Evolutionary conservation across 2,329 filamentous ascomycete species (phyloP).

Genomic region (Talaromyces sp.): DNA sequence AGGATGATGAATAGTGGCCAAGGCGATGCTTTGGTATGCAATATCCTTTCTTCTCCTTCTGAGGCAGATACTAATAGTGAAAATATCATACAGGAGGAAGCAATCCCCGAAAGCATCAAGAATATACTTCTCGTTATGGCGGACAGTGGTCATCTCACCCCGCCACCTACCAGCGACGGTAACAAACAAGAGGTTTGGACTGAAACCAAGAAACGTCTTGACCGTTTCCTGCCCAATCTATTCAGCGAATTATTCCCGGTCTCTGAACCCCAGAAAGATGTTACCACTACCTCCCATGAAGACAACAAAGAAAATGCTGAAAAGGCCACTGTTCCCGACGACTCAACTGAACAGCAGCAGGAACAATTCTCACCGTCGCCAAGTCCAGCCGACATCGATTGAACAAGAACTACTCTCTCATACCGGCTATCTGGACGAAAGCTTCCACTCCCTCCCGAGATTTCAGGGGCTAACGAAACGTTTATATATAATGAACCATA

Average conservation of each 20-base stretch:
- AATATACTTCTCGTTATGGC: slow-evolving; percentile 96
- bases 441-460: neutral
- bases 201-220: slow-evolving; percentile 59
- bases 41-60: neutral
- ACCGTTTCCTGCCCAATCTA: slow-evolving; percentile 58
- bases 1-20: slow-evolving; percentile 94
- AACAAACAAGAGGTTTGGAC: slow-evolving; percentile 55
- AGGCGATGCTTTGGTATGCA: slow-evolving; percentile 74
- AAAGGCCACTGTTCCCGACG: neutral
- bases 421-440: neutral
- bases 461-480: slow-evolving; percentile 3
- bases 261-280: slow-evolving; percentile 1
- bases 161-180: slow-evolving; percentile 59
- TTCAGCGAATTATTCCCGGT: slow-evolving; percentile 58
- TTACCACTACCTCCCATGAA: neutral
- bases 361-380: slow-evolving; percentile 4
- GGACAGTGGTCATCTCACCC: slow-evolving; percentile 76
- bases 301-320: neutral
- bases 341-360: slow-evolving; percentile 6
- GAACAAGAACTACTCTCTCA: neutral
- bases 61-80: slow-evolving; percentile 8
- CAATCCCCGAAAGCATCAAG: slow-evolving; percentile 90
- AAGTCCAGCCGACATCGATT: slow-evolving; percentile 15
- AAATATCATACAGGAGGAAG: slow-evolving; percentile 68
- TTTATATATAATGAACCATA: slow-evolving; percentile 5